Evolutionary conservation across 163 green algal species (phyloP).

Genomic region (Scenedesmus sp.): DNA sequence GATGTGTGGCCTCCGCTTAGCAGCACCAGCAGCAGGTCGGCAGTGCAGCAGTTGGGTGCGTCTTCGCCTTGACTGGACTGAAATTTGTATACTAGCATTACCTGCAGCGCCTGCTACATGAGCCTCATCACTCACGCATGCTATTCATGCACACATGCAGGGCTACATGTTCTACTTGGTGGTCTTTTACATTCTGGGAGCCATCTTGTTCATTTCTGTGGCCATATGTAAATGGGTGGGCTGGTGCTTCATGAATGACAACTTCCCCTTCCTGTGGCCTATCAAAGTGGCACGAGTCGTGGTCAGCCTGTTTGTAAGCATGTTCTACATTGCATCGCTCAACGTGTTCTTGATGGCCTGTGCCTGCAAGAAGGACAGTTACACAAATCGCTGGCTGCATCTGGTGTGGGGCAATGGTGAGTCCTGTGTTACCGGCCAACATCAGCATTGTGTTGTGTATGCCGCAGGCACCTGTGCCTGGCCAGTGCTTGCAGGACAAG

Average conservation of each 20-base stretch:
- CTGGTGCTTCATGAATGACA: slow-evolving; percentile 76
- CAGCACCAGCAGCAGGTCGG: neutral
- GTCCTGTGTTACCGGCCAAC: neutral
- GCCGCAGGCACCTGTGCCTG: neutral
- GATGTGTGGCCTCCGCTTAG: neutral
- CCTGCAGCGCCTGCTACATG: too few species aligned
- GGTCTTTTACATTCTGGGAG: slow-evolving; percentile 76
- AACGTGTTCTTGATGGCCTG: slow-evolving; percentile 69
- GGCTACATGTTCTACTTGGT: slow-evolving; percentile 66
- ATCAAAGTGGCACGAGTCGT: slow-evolving; percentile 78
- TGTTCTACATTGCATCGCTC: slow-evolving; percentile 74
- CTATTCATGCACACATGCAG: slow-evolving; percentile 11
- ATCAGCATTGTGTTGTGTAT: neutral
- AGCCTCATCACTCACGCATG: neutral
- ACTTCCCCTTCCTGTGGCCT: slow-evolving; percentile 76
- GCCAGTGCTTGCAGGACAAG: neutral
- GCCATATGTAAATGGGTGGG: slow-evolving; percentile 70
- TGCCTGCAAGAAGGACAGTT: slow-evolving; percentile 50
- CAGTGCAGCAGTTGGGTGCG: neutral
- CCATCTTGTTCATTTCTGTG: slow-evolving; percentile 63
- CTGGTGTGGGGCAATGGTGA: slow-evolving; percentile 34
- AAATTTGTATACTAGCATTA: neutral
- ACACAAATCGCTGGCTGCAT: slow-evolving; percentile 44
- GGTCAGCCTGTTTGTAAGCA: slow-evolving; percentile 75
- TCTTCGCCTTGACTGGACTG: neutral